Conservation (phyloP, 352 stramenopile genomes). For the Plasmopara halstedii region DNA sequence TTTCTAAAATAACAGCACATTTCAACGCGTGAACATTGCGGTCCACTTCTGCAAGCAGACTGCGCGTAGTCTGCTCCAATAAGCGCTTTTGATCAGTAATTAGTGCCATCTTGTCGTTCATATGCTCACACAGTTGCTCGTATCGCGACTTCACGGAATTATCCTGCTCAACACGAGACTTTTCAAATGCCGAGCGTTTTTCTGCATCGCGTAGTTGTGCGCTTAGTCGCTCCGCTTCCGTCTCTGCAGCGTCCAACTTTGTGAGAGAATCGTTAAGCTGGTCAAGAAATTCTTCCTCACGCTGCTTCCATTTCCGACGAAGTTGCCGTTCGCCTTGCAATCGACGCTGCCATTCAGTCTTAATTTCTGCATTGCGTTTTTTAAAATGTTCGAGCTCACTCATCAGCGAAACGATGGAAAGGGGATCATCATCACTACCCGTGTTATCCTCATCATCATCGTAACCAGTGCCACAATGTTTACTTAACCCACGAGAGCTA, state of each 20-base stretch:
- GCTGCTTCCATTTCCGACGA: conserved; percentile 69
- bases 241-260: conserved; percentile 41
- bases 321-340: conserved; percentile 71
- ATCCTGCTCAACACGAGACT: conserved; percentile 63
- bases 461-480: conserved; percentile 9
- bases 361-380: conserved; percentile 73
- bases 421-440: conserved; percentile 18
- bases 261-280: conserved; percentile 55
- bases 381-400: conserved; percentile 71
- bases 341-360: conserved; percentile 71
- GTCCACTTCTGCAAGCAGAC: conserved; percentile 63
- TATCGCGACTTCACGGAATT: conserved; percentile 69
- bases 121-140: conserved; percentile 65
- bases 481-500: conserved; percentile 8
- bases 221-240: conserved; percentile 30
- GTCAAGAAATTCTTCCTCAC: conserved; percentile 61
- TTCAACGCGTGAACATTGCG: conserved; percentile 66
- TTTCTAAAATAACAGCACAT: conserved; percentile 46
- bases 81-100: conserved; percentile 69
- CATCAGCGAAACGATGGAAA: conserved; percentile 21
- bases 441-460: conserved; percentile 27
- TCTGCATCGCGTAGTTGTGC: conserved; percentile 56
- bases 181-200: conserved; percentile 65
- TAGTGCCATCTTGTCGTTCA: conserved; percentile 56
- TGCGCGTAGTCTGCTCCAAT: conserved; percentile 71